These are phyloP conservation scores for Saccharum spontaneum DNA, from an alignment of 176 grass and related monocot species.

Conservation along the genomic window DNA sequence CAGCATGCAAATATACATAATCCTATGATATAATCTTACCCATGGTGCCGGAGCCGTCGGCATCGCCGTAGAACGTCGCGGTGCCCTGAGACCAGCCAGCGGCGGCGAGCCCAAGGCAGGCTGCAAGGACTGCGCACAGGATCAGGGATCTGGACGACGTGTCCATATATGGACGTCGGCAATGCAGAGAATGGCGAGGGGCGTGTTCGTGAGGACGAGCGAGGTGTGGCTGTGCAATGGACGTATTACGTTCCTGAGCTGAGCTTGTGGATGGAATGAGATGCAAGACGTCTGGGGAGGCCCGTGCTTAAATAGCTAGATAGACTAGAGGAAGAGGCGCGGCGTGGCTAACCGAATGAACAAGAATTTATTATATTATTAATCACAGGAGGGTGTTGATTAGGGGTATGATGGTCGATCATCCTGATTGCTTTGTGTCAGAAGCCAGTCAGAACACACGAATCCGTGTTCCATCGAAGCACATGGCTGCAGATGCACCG, in stretches of 20 bases:
- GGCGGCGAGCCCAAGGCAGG: background rate
- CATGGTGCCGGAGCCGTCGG: constrained; percentile 25
- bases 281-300: background rate
- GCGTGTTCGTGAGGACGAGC: background rate
- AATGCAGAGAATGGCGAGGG: background rate
- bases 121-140: background rate
- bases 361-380: background rate
- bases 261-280: background rate
- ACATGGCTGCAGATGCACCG: background rate
- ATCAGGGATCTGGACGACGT: background rate
- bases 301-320: background rate
- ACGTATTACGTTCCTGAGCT: background rate
- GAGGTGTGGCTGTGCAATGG: background rate
- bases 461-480: background rate
- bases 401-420: background rate
- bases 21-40: background rate
- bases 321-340: background rate
- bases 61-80: constrained; percentile 42
- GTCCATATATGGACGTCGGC: background rate
- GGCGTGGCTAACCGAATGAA: background rate
- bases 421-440: background rate
- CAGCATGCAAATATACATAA: too few relatives aligned
- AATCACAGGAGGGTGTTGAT: background rate
- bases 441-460: background rate
- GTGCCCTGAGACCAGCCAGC: background rate